These are phyloP conservation scores for Aotearoamyces nothofagi DNA, from an alignment of 2,329 filamentous ascomycete species.

Conservation along the genomic window DNA sequence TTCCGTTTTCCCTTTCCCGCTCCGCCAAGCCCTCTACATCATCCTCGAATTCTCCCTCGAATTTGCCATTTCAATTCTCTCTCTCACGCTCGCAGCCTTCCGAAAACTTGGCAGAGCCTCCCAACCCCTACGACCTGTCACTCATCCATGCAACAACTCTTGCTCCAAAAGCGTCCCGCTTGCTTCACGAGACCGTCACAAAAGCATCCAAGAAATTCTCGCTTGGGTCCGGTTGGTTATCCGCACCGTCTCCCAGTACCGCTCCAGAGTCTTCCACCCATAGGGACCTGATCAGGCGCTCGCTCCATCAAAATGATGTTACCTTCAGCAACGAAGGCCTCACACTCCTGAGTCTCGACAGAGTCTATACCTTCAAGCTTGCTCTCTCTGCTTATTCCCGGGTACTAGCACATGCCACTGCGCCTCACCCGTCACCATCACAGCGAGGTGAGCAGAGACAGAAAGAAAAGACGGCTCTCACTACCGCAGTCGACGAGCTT, in stretches of 20 bases:
- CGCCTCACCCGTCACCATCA: constrained; percentile 3
- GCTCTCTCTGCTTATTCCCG: constrained; percentile 41
- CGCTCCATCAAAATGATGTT: constrained; percentile 42
- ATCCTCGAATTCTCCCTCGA: constrained; percentile 7
- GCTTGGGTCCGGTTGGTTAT: constrained; percentile 21
- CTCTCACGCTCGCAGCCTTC: constrained; percentile 16
- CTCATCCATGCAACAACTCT: constrained; percentile 31
- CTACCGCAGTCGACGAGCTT: constrained; percentile 48
- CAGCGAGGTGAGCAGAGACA: not conserved
- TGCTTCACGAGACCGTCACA: constrained; percentile 11
- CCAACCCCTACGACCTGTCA: constrained; percentile 30
- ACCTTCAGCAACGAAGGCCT: constrained; percentile 45
- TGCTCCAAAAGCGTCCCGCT: constrained; percentile 14
- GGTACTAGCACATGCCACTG: constrained; percentile 22
- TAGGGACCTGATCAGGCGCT: constrained; percentile 36
- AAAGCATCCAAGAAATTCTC: constrained; percentile 20
- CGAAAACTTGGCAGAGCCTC: constrained; percentile 20
- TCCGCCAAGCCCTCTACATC: constrained; percentile 13
- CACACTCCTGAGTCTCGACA: constrained; percentile 42
- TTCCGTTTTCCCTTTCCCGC: constrained; percentile 10
- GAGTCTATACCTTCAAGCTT: constrained; percentile 48
- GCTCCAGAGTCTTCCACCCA: constrained; percentile 20
- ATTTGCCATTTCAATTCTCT: constrained; percentile 2
- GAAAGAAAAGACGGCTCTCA: constrained; percentile 24
- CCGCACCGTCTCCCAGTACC: constrained; percentile 2